phyloP scores from a whole-genome alignment of 176 grass and related monocot genomes.

The Carex littledalei region DNA sequence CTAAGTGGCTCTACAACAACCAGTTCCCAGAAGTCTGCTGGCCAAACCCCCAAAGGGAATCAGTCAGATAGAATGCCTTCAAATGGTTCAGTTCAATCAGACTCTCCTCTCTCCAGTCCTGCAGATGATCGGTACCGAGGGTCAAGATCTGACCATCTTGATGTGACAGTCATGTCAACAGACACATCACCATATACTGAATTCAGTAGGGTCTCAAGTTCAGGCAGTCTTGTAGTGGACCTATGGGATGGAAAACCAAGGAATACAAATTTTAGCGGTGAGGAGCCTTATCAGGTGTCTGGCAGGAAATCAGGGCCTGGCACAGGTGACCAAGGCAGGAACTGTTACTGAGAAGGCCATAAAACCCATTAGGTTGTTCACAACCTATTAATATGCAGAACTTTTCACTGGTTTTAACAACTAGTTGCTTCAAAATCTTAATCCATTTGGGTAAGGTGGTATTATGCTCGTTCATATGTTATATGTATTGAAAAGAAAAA shows the following conservation, averaged over 20 bases:
- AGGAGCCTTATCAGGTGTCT: background rate
- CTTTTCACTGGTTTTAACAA: background rate
- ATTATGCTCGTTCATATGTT: background rate
- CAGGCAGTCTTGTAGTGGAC: constrained; percentile 13
- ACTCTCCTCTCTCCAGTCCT: background rate
- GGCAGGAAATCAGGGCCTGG: background rate
- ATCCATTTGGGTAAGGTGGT: background rate
- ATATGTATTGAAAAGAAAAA: background rate
- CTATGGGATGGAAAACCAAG: constrained; percentile 3
- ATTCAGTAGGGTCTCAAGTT: background rate
- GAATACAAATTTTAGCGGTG: background rate
- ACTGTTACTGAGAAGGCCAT: background rate
- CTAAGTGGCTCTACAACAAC: background rate
- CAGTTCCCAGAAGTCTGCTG: background rate
- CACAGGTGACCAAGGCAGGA: background rate
- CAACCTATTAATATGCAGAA: background rate
- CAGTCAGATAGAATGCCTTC: background rate
- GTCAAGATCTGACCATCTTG: background rate
- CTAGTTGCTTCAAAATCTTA: background rate
- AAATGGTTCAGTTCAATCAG: background rate
- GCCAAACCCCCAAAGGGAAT: background rate
- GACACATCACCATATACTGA: constrained; percentile 1
- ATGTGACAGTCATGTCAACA: background rate
- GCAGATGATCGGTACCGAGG: background rate
- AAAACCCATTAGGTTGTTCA: background rate